These are phyloP conservation scores for Cynara cardunculus DNA, from an alignment of 129 eudicot species.

Conservation along the genomic window DNA sequence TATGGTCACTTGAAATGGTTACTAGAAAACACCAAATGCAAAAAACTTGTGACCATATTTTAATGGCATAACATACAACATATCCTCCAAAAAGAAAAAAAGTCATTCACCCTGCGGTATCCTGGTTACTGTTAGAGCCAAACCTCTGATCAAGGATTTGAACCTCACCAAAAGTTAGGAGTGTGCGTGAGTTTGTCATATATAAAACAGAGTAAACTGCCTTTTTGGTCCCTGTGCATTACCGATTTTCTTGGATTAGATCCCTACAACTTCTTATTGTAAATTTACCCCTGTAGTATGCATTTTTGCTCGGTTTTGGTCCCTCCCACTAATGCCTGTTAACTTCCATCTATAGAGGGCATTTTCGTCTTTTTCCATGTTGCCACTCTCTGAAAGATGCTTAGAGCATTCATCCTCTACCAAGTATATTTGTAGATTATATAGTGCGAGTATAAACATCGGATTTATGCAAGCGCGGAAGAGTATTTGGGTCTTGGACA, in stretches of 20 bases:
- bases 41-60: background rate
- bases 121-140: background rate
- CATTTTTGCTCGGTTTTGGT: background rate
- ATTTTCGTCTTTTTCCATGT: background rate
- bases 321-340: background rate
- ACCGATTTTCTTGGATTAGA: background rate
- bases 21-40: background rate
- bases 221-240: background rate
- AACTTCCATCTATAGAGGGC: background rate
- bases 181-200: background rate
- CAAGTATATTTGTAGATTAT: background rate
- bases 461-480: background rate
- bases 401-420: background rate
- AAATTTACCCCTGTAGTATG: background rate
- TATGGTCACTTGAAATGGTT: background rate
- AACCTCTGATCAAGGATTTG: background rate
- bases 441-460: background rate
- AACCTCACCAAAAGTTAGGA: background rate
- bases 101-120: background rate
- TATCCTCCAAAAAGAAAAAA: background rate
- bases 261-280: background rate
- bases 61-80: background rate
- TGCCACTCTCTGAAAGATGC: background rate
- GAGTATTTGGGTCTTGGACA: background rate
- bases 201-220: background rate